A percentile compares a stretch with the other conserved stretches of the same genome.
Evolutionary conservation across 305 asterid genomes (phyloP).

Genomic region (Salvia sclarea): DNA sequence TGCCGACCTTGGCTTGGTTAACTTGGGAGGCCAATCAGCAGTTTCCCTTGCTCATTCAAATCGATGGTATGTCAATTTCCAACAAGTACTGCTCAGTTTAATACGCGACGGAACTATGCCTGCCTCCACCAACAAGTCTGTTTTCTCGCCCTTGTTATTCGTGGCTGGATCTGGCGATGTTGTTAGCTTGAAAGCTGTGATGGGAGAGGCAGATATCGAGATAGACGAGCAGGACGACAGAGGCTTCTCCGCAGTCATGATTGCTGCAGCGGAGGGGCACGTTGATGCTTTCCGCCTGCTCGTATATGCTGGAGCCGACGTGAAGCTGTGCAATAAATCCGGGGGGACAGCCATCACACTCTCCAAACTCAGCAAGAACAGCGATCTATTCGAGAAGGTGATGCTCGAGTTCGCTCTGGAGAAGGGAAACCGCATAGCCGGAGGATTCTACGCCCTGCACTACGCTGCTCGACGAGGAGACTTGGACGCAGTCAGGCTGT

Average conservation of each 20-base stretch:
- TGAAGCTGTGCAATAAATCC: slow-evolving; percentile 57
- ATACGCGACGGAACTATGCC: slow-evolving; percentile 53
- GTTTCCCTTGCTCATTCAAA: slow-evolving; percentile 48
- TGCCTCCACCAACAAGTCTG: slow-evolving; percentile 47
- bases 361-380: slow-evolving; percentile 47
- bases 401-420: slow-evolving; percentile 84
- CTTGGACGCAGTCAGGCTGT: slow-evolving; percentile 56
- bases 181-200: slow-evolving; percentile 50
- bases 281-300: slow-evolving; percentile 73
- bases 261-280: slow-evolving; percentile 74
- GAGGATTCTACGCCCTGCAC: slow-evolving; percentile 72
- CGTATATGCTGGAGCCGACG: slow-evolving; percentile 80
- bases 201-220: slow-evolving; percentile 41
- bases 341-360: slow-evolving; percentile 68
- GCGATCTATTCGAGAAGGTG: slow-evolving; percentile 69
- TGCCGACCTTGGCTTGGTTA: slow-evolving; percentile 71
- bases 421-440: slow-evolving; percentile 58
- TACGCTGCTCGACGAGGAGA: slow-evolving; percentile 78
- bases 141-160: slow-evolving; percentile 63
- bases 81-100: slow-evolving; percentile 50
- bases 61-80: slow-evolving; percentile 57
- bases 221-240: slow-evolving; percentile 63
- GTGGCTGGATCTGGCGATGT: slow-evolving; percentile 70
- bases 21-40: slow-evolving; percentile 54
- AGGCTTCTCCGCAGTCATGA: slow-evolving; percentile 83